Conservation (phyloP, 192 early-diverging fungal species). For the Rhizoclosmatium globosum region DNA sequence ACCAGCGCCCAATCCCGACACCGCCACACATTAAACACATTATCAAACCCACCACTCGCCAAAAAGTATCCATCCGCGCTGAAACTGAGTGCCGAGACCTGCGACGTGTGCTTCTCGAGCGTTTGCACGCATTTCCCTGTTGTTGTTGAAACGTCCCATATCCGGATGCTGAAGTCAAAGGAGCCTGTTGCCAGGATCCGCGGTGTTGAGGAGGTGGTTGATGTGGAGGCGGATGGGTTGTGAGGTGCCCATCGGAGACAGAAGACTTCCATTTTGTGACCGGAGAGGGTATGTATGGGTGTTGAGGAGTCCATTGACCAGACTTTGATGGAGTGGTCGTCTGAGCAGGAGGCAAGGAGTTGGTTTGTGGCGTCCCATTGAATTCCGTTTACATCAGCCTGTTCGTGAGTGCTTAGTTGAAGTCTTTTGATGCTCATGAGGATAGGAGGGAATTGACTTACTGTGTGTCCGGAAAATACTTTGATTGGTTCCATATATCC, state of each 20-base stretch:
- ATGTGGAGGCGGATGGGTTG: conserved; percentile 58
- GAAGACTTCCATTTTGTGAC: conserved; percentile 82
- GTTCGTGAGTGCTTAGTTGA: background rate
- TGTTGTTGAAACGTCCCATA: conserved; percentile 91
- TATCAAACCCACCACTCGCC: conserved; percentile 82
- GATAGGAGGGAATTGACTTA: conserved; percentile 39
- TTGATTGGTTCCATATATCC: conserved; percentile 73
- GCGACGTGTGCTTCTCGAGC: conserved; percentile 72
- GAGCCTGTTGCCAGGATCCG: conserved; percentile 60
- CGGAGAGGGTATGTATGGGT: conserved; percentile 61
- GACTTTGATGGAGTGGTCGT: conserved; percentile 79
- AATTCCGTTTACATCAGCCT: conserved; percentile 80
- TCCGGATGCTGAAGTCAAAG: conserved; percentile 81
- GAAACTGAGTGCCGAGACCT: conserved; percentile 79
- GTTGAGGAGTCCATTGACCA: conserved; percentile 70
- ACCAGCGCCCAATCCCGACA: conserved; percentile 43
- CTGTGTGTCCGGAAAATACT: conserved; percentile 78
- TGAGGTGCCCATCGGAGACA: conserved; percentile 85
- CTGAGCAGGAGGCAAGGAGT: conserved; percentile 76
- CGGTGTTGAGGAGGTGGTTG: background rate
- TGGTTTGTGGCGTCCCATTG: conserved; percentile 76
- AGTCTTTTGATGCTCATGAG: background rate
- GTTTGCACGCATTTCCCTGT: conserved; percentile 71
- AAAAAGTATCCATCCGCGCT: conserved; percentile 78
- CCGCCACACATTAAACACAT: conserved; percentile 80